Evolutionary conservation across 306 rosid species (phyloP).

Genomic region (Notholithocarpus densiflorus): DNA sequence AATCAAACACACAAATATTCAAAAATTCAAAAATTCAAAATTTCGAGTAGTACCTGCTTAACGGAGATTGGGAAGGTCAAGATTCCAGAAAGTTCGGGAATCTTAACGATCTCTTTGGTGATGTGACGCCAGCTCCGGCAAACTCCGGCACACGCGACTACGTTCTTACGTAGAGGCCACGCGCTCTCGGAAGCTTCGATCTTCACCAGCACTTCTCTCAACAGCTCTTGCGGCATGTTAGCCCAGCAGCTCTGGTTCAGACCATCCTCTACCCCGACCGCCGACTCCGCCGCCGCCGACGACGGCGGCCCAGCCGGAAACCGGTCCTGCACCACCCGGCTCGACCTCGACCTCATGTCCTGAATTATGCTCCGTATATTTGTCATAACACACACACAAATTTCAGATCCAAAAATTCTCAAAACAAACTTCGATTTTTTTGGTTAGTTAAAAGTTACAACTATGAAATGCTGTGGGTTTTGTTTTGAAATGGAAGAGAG

Average conservation of each 20-base stretch:
- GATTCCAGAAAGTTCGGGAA: slow-evolving; percentile 63
- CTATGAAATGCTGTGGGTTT: too few species aligned
- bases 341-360: slow-evolving; percentile 79
- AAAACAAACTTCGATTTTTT: too few species aligned
- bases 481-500: too few species aligned
- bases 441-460: too few species aligned
- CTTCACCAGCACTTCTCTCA: slow-evolving; percentile 69
- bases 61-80: slow-evolving; percentile 90
- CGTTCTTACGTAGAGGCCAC: slow-evolving; percentile 86
- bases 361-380: slow-evolving; percentile 48
- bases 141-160: slow-evolving; percentile 90
- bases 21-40: neutral
- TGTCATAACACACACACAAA: neutral
- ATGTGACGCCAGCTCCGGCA: slow-evolving; percentile 88
- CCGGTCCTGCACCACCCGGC: slow-evolving; percentile 55
- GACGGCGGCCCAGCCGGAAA: neutral
- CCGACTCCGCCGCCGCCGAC: neutral
- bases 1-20: neutral
- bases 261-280: slow-evolving; percentile 27
- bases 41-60: slow-evolving; percentile 72
- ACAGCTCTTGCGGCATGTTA: slow-evolving; percentile 91
- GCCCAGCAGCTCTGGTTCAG: slow-evolving; percentile 81
- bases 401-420: neutral
- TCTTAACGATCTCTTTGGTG: slow-evolving; percentile 75
- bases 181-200: slow-evolving; percentile 73